Percentiles rank a stretch among this genome's conserved stretches.
Conservation (phyloP, 192 early-diverging fungal species). For the Coemansia sp. region DNA sequence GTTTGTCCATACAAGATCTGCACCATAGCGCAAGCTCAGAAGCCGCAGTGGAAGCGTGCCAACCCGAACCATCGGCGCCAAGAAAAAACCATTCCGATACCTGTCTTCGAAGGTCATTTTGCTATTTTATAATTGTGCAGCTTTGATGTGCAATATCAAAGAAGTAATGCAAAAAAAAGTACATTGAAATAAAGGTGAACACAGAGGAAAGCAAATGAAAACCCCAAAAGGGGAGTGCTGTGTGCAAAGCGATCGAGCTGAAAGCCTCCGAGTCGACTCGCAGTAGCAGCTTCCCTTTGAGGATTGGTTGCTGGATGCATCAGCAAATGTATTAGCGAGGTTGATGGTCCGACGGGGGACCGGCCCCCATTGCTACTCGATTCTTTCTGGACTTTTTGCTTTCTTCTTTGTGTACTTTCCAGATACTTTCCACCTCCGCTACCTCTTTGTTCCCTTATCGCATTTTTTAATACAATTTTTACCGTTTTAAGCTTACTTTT, state of each 20-base stretch:
- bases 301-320: no score
- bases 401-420: neutral
- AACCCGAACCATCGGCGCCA: constrained; percentile 97
- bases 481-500: neutral
- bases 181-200: no score
- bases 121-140: neutral
- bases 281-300: neutral
- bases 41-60: constrained; percentile 89
- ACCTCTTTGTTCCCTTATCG: neutral
- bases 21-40: constrained; percentile 82
- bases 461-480: neutral
- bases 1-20: constrained; percentile 88
- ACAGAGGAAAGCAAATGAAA: no score
- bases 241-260: neutral
- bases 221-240: no score
- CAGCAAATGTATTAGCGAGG: neutral
- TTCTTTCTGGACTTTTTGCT: neutral
- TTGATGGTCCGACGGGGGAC: neutral
- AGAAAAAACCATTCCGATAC: constrained; percentile 61
- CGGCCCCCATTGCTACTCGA: neutral
- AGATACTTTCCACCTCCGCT: constrained; percentile 3
- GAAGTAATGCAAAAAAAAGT: neutral
- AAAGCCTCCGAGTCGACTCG: neutral
- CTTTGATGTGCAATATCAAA: neutral
- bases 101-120: constrained; percentile 5